phyloP scores from a whole-genome alignment of 23 red algal genomes.

The Gracilariopsis chorda region DNA sequence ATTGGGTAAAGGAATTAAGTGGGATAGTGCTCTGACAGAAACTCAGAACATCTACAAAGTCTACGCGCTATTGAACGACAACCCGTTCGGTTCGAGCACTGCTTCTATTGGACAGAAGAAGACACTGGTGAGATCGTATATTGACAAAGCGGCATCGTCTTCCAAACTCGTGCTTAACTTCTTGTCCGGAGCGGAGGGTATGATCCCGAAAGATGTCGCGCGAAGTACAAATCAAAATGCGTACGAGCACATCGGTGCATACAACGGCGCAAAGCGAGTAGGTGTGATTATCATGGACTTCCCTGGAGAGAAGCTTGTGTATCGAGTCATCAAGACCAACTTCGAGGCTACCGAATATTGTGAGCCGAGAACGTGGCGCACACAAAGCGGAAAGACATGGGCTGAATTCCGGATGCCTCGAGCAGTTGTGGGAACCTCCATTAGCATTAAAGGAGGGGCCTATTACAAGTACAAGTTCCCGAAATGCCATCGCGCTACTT shows the following conservation, averaged over 20 bases:
- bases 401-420: constrained; percentile 32
- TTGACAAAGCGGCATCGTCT: constrained; percentile 15
- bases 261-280: neutral
- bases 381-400: constrained; percentile 7
- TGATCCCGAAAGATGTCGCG: constrained; percentile 31
- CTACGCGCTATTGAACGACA: neutral
- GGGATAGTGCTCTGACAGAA: neutral
- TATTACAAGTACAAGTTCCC: constrained; percentile 36
- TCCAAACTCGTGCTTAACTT: constrained; percentile 27
- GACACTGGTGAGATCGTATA: neutral
- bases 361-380: neutral
- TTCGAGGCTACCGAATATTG: neutral
- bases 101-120: constrained; percentile 35
- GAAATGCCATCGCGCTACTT: constrained; percentile 31
- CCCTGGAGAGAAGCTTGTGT: constrained; percentile 32
- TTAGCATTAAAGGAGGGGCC: constrained; percentile 18
- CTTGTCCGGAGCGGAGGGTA: constrained; percentile 29
- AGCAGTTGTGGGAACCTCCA: constrained; percentile 14
- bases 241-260: constrained; percentile 3
- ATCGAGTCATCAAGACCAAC: constrained; percentile 40
- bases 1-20: constrained; percentile 29
- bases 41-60: constrained; percentile 36
- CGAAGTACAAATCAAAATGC: constrained; percentile 13
- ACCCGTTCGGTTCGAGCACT: constrained; percentile 25
- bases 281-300: constrained; percentile 50